A percentile compares a stretch with the other conserved stretches of the same genome.
Conservation (phyloP, 2,329 filamentous ascomycete genomes). For the Ascochyta pisi region DNA sequence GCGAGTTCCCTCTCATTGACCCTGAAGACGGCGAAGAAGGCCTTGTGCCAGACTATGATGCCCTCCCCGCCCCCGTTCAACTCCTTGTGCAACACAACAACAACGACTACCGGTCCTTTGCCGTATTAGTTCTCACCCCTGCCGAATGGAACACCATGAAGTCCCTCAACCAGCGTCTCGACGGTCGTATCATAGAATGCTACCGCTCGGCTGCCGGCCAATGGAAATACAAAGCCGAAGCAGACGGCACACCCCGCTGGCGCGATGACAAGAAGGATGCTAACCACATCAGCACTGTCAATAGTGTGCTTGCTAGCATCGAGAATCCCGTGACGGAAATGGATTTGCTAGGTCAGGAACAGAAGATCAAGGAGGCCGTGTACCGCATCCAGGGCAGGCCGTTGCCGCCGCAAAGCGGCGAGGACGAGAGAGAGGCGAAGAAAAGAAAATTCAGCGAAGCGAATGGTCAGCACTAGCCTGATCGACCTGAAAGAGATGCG, state of each 20-base stretch:
- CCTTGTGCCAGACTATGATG: conserved; percentile 76
- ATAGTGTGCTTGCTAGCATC: conserved; percentile 89
- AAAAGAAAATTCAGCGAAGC: conserved; percentile 44
- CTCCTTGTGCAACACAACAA: conserved; percentile 74
- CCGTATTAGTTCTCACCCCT: conserved; percentile 69
- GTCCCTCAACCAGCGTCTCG: conserved; percentile 72
- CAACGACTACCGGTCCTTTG: conserved; percentile 70
- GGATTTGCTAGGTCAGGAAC: conserved; percentile 75
- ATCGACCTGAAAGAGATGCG: neutral
- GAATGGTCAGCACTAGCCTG: conserved; percentile 20
- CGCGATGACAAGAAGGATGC: conserved; percentile 91
- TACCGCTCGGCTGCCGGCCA: conserved; percentile 75
- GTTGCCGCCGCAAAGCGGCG: conserved; percentile 21
- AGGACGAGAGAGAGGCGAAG: conserved; percentile 36
- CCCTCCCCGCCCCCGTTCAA: conserved; percentile 70
- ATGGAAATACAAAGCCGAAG: conserved; percentile 74
- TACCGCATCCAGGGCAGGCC: conserved; percentile 65
- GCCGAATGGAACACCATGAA: conserved; percentile 88
- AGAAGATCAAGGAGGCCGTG: conserved; percentile 79
- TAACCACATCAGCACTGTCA: conserved; percentile 85
- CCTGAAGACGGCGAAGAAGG: conserved; percentile 73
- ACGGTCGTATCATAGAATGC: conserved; percentile 90
- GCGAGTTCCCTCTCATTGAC: conserved; percentile 73
- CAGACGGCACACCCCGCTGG: conserved; percentile 70
- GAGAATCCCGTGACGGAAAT: conserved; percentile 82